These are phyloP conservation scores for Puccinia hordei DNA, from an alignment of 1,284 basidiomycete species.

Conservation along the genomic window DNA sequence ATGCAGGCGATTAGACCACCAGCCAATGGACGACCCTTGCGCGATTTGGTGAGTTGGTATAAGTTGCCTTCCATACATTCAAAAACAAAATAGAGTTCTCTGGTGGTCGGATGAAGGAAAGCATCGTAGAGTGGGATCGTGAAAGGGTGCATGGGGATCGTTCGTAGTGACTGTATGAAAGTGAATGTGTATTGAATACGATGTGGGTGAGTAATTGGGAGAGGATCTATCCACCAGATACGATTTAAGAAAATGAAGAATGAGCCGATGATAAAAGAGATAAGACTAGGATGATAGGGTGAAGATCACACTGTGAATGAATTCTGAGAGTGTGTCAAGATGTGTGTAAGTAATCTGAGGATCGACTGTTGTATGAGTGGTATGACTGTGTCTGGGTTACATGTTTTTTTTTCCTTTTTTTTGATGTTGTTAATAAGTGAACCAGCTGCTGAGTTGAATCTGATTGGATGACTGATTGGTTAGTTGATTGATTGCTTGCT, in stretches of 20 bases:
- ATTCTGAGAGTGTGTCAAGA: slow-evolving; percentile 17
- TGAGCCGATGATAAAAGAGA: neutral
- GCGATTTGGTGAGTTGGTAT: slow-evolving; percentile 96
- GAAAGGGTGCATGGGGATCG: slow-evolving; percentile 91
- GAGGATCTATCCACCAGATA: slow-evolving; percentile 52
- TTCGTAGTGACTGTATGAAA: slow-evolving; percentile 75
- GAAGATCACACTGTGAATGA: slow-evolving; percentile 16
- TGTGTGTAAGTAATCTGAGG: neutral
- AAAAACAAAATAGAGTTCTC: slow-evolving; percentile 98
- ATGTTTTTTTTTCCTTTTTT: neutral
- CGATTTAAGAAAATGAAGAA: slow-evolving; percentile 17
- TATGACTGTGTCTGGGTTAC: neutral
- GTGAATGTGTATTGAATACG: slow-evolving; percentile 51
- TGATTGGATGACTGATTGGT: neutral
- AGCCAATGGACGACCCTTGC: slow-evolving; percentile 88
- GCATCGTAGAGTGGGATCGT: slow-evolving; percentile 99
- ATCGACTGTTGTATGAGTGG: neutral
- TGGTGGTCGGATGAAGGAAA: slow-evolving; percentile 87
- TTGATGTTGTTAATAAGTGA: neutral
- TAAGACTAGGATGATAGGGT: neutral
- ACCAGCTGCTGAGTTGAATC: neutral
- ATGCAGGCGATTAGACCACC: slow-evolving; percentile 93
- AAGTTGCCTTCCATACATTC: slow-evolving; percentile 99
- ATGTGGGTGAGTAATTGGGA: slow-evolving; percentile 48
- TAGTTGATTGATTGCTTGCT: neutral